phyloP scores from a whole-genome alignment of 257 asterid genomes.

The Solanum corneliomulleri region DNA sequence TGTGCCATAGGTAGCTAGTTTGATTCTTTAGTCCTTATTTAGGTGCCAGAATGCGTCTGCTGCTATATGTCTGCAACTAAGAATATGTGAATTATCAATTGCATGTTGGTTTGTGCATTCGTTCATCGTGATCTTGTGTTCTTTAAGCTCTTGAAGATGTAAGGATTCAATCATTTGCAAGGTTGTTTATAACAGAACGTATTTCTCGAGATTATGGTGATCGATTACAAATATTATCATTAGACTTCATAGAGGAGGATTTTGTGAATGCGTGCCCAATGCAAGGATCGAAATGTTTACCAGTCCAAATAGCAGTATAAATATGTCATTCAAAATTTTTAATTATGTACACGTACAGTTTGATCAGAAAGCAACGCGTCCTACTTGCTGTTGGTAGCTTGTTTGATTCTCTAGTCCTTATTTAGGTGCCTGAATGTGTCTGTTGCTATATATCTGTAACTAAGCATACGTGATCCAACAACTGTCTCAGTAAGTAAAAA shows the following conservation, averaged over 20 bases:
- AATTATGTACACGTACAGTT: too few species aligned
- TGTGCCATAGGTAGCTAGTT: neutral
- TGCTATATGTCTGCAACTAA: neutral
- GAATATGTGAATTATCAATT: neutral
- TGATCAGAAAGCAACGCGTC: too few species aligned
- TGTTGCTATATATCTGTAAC: too few species aligned
- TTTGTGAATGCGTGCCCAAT: slow-evolving; percentile 91
- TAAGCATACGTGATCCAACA: too few species aligned
- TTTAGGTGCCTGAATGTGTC: too few species aligned
- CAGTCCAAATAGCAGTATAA: too few species aligned
- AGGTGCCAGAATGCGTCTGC: neutral
- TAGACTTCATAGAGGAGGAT: slow-evolving; percentile 69
- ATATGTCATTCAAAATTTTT: too few species aligned
- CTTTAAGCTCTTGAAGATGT: neutral
- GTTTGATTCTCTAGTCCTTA: too few species aligned
- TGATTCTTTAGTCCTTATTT: neutral
- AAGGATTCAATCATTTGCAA: slow-evolving; percentile 57
- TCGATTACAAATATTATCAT: slow-evolving; percentile 58
- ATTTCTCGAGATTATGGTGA: slow-evolving; percentile 34
- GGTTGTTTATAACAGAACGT: slow-evolving; percentile 52
- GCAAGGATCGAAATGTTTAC: too few species aligned
- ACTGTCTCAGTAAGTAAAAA: too few species aligned
- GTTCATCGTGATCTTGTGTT: neutral
- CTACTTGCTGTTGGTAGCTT: too few species aligned
- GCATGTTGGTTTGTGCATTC: neutral